Percentiles rank a stretch among this genome's conserved stretches.
Conservation (phyloP, 2,329 filamentous ascomycete species). For the Trichoderma afroharzianum region DNA sequence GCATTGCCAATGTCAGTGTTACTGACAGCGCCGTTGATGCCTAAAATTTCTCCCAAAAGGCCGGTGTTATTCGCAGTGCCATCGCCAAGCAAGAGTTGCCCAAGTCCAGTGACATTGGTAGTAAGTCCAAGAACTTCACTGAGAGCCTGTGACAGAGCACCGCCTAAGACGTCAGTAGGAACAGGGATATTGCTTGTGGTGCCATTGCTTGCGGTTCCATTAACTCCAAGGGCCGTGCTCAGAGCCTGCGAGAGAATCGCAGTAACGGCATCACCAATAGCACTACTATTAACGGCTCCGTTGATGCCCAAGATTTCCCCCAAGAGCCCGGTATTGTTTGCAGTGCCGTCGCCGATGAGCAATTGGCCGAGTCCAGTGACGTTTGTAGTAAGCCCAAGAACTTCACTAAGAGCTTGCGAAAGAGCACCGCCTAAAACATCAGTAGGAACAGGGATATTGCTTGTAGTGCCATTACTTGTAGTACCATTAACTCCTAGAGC, state of each 20-base stretch:
- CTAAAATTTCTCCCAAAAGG: not conserved
- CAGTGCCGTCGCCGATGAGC: not conserved
- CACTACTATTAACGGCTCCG: not conserved
- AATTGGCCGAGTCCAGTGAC: not conserved
- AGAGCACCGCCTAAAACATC: not conserved
- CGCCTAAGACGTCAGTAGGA: not conserved
- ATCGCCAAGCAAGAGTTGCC: no score
- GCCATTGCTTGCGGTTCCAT: not conserved
- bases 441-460: no score
- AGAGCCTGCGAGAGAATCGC: not conserved
- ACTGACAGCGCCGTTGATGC: not conserved
- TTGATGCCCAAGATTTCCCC: not conserved
- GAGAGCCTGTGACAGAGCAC: not conserved
- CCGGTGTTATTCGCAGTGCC: no score
- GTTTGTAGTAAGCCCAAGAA: no score
- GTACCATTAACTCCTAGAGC: not conserved
- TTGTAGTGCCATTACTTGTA: not conserved
- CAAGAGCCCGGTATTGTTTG: not conserved
- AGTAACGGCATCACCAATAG: not conserved
- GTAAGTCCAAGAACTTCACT: not conserved
- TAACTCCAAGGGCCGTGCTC: not conserved
- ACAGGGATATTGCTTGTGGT: no score
- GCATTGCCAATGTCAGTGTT: not conserved
- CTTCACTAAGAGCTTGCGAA: not conserved
- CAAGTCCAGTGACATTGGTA: not conserved